These are phyloP conservation scores for Calamus simplicifolius DNA, from an alignment of 176 grass and related monocot species.

Conservation along the genomic window DNA sequence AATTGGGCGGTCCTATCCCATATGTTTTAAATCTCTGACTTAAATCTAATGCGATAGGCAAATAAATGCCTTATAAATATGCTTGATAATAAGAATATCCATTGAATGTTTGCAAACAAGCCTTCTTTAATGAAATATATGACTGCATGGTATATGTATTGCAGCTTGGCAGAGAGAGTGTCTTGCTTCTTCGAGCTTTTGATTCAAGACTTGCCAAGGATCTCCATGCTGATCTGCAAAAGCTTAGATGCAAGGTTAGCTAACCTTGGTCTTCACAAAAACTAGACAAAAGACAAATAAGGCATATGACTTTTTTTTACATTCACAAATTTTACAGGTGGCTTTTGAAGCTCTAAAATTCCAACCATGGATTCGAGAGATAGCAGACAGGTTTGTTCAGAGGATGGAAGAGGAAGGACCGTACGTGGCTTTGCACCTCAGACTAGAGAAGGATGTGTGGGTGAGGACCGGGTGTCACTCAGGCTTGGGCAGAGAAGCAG, in stretches of 20 bases:
- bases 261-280: too few relatives aligned
- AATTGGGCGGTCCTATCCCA: too few relatives aligned
- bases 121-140: background rate
- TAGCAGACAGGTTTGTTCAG: constrained; percentile 16
- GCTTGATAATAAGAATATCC: too few relatives aligned
- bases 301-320: too few relatives aligned
- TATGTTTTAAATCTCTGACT: too few relatives aligned
- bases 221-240: constrained; percentile 29
- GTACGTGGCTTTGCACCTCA: constrained; percentile 31
- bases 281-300: background rate
- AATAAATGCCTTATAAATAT: too few relatives aligned
- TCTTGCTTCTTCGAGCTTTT: constrained; percentile 30
- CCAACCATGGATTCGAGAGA: constrained; percentile 23
- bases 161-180: constrained; percentile 22
- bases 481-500: constrained; percentile 9
- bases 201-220: constrained; percentile 36
- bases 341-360: constrained; percentile 36
- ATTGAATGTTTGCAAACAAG: too few relatives aligned
- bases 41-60: too few relatives aligned
- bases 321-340: constrained; percentile 13
- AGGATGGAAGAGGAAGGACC: constrained; percentile 38
- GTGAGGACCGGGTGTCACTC: constrained; percentile 35
- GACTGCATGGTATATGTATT: background rate
- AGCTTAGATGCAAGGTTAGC: constrained; percentile 36
- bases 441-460: constrained; percentile 46